phyloP scores from a whole-genome alignment of 176 grass and related monocot genomes.

The Saccharum spontaneum region DNA sequence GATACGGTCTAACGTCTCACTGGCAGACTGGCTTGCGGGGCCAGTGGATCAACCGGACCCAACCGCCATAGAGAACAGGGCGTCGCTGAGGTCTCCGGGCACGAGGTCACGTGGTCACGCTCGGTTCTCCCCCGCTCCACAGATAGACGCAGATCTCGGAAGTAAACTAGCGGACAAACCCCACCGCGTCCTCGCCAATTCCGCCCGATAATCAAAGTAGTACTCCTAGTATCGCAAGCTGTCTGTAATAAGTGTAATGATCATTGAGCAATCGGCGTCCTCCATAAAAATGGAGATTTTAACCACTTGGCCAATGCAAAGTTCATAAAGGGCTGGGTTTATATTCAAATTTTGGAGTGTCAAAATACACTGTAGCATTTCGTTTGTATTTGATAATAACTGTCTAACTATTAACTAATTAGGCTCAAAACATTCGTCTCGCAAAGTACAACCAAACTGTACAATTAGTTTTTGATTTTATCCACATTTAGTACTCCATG shows the following conservation, averaged over 20 bases:
- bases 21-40: not conserved
- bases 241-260: too few relatives aligned
- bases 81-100: not conserved
- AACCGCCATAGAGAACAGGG: not conserved
- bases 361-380: too few relatives aligned
- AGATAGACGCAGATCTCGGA: constrained; percentile 9
- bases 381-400: too few relatives aligned
- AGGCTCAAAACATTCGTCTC: too few relatives aligned
- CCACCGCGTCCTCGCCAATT: constrained; percentile 1
- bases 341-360: too few relatives aligned
- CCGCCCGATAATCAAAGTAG: not conserved
- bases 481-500: too few relatives aligned
- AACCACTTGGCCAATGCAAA: not conserved
- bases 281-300: not conserved
- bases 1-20: not conserved
- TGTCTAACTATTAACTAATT: too few relatives aligned
- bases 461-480: too few relatives aligned
- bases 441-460: too few relatives aligned
- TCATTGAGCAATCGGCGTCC: not conserved
- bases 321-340: too few relatives aligned
- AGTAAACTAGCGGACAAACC: not conserved
- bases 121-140: not conserved
- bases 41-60: not conserved
- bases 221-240: not conserved
- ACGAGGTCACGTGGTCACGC: constrained; percentile 21